Percentiles rank a stretch among this genome's conserved stretches.
These are phyloP conservation scores for Cercophora samala DNA, from an alignment of 495 filamentous ascomycete genomes.

Conservation along the genomic window DNA sequence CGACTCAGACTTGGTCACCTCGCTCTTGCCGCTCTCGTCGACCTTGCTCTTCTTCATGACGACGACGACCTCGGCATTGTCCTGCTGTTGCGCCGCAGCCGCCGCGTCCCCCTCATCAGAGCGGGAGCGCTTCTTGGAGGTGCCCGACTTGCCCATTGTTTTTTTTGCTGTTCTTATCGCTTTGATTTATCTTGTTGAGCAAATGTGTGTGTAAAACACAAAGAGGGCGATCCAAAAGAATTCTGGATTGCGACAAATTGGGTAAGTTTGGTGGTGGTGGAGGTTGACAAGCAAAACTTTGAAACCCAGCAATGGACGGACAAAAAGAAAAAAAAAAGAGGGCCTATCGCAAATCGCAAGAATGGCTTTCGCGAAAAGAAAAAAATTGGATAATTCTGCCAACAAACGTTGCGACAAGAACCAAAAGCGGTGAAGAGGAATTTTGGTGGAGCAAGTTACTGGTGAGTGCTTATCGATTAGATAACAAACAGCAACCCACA, in stretches of 20 bases:
- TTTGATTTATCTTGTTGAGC: too few relatives aligned
- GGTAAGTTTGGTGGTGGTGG: too few relatives aligned
- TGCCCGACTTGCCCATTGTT: conserved; percentile 27
- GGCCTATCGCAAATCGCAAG: too few relatives aligned
- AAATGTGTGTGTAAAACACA: too few relatives aligned
- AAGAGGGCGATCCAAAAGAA: background rate
- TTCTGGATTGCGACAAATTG: too few relatives aligned
- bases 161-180: background rate
- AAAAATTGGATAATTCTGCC: background rate
- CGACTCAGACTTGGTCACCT: conserved; percentile 44
- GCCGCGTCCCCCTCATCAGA: conserved; percentile 32
- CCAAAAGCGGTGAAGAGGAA: background rate
- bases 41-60: conserved; percentile 38
- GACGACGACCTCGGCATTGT: conserved; percentile 22
- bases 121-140: conserved; percentile 35
- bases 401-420: background rate
- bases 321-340: too few relatives aligned
- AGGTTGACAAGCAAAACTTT: too few relatives aligned
- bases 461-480: background rate
- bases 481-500: background rate
- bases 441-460: background rate
- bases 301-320: too few relatives aligned
- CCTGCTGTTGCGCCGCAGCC: conserved; percentile 11
- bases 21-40: conserved; percentile 32
- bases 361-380: background rate